These are phyloP conservation scores for Suaeda aralocaspica DNA, from an alignment of 148 eudicot genomes.

Conservation along the genomic window DNA sequence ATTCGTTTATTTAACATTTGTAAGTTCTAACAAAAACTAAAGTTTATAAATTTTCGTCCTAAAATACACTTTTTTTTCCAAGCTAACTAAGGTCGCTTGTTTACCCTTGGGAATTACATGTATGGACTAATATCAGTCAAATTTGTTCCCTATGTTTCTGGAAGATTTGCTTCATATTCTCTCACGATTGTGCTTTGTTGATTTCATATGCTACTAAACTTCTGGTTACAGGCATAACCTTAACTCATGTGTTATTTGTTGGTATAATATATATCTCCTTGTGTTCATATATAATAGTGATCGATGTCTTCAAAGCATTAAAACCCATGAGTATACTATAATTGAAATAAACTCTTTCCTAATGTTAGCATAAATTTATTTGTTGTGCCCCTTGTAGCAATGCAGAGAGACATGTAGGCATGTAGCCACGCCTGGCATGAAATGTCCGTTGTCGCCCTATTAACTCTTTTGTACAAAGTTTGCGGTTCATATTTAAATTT, in stretches of 20 bases:
- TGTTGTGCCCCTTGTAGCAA: too few relatives aligned
- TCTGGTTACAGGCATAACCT: background rate
- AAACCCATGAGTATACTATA: background rate
- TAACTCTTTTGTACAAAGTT: too few relatives aligned
- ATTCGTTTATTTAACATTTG: too few relatives aligned
- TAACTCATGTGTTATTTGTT: background rate
- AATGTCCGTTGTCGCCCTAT: too few relatives aligned
- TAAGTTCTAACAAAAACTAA: too few relatives aligned
- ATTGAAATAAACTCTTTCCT: background rate
- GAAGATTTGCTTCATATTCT: conserved; percentile 66
- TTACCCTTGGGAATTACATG: conserved; percentile 91
- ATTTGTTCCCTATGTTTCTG: conserved; percentile 87
- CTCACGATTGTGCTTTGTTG: background rate
- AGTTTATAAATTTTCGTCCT: too few relatives aligned
- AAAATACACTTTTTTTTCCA: too few relatives aligned
- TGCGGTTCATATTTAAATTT: too few relatives aligned
- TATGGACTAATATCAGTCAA: conserved; percentile 95
- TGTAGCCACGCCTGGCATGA: too few relatives aligned
- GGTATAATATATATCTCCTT: background rate
- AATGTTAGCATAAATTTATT: background rate
- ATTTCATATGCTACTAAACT: background rate
- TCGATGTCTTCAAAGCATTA: background rate
- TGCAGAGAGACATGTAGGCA: too few relatives aligned
- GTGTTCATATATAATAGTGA: background rate
- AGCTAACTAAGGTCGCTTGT: too few relatives aligned